Evolutionary conservation across 2,329 filamentous ascomycete genomes (phyloP).

Genomic region (Alternaria rosae): DNA sequence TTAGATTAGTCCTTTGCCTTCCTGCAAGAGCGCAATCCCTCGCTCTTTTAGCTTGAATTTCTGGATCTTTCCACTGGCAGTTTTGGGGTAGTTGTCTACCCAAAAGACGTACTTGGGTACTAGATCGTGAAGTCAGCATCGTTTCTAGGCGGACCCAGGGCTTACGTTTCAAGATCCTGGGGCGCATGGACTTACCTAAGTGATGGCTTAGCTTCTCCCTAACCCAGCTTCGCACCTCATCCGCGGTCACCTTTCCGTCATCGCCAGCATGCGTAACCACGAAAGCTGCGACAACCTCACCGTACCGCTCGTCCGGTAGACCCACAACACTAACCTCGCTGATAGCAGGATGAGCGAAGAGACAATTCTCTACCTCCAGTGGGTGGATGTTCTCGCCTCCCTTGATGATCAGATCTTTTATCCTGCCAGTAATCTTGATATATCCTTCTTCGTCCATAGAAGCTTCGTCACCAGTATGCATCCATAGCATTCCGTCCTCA

Average conservation of each 20-base stretch:
- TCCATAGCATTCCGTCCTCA: conserved; percentile 72
- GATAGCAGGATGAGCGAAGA: conserved; percentile 75
- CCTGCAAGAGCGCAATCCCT: conserved; percentile 52
- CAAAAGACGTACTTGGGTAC: conserved; percentile 90
- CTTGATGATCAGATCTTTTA: conserved; percentile 95
- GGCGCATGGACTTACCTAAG: conserved; percentile 57
- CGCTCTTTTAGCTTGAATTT: conserved; percentile 84
- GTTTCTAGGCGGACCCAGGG: neutral
- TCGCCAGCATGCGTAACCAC: conserved; percentile 62
- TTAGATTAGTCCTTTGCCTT: conserved; percentile 30
- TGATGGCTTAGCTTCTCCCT: conserved; percentile 74
- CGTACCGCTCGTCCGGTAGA: conserved; percentile 80
- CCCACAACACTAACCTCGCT: conserved; percentile 84
- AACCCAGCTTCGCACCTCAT: conserved; percentile 76
- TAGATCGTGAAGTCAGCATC: neutral
- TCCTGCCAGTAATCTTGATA: conserved; percentile 85
- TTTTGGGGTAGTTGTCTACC: conserved; percentile 86
- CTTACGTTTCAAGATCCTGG: neutral
- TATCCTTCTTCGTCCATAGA: conserved; percentile 83
- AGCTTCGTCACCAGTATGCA: conserved; percentile 92
- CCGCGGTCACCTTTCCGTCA: conserved; percentile 56
- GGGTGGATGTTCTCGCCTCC: conserved; percentile 97
- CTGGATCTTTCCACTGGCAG: conserved; percentile 94
- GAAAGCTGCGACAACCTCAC: conserved; percentile 88
- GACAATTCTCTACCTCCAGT: conserved; percentile 87